A percentile compares a stretch with the other conserved stretches of the same genome.
Evolutionary conservation across 306 rosid species (phyloP).

Genomic region (Cucurbita maxima): DNA sequence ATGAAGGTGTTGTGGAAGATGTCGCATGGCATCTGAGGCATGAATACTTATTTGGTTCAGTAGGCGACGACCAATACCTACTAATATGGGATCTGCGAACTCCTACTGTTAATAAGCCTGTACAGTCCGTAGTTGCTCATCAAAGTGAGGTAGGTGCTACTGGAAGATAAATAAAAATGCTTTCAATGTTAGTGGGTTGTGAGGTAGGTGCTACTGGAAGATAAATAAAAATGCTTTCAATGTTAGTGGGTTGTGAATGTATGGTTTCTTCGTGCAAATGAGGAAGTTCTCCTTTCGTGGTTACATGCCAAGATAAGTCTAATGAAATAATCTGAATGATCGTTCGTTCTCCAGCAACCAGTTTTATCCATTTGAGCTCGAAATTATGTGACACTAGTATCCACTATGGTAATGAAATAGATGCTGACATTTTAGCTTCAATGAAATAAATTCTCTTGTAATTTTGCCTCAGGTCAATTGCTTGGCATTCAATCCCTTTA

Average conservation of each 20-base stretch:
- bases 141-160: constrained; percentile 60
- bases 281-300: not conserved
- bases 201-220: constrained; percentile 25
- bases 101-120: constrained; percentile 72
- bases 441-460: not conserved
- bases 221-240: not conserved
- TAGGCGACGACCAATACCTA: constrained; percentile 90
- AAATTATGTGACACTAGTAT: not conserved
- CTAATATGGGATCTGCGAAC: constrained; percentile 88
- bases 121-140: constrained; percentile 87
- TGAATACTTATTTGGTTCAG: constrained; percentile 93
- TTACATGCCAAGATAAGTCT: not conserved
- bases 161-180: not conserved
- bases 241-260: not conserved
- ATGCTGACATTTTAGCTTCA: not conserved
- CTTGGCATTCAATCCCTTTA: constrained; percentile 93
- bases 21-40: constrained; percentile 99
- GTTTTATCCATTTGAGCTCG: not conserved
- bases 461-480: constrained; percentile 60
- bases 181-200: not conserved
- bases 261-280: not conserved
- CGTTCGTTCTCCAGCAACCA: not conserved
- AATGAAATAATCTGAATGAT: not conserved
- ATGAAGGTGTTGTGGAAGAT: constrained; percentile 96
- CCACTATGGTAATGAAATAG: not conserved